Evolutionary conservation across 2,329 filamentous ascomycete species (phyloP).

Genomic region (Colletotrichum sp.): DNA sequence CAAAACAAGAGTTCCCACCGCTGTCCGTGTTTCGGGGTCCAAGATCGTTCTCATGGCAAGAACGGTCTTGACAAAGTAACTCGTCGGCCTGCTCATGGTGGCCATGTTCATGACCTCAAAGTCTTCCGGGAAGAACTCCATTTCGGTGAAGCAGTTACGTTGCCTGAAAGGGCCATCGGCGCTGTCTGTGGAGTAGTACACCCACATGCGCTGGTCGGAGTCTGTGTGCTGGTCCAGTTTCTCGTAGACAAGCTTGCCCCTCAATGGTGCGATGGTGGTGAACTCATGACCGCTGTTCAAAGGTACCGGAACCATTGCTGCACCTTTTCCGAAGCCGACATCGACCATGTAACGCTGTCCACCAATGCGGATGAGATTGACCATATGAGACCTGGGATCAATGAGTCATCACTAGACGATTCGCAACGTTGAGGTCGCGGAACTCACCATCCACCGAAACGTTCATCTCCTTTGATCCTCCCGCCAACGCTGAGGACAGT

Average conservation of each 20-base stretch:
- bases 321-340: constrained; percentile 64
- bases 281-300: constrained; percentile 29
- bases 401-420: background rate
- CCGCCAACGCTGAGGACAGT: constrained; percentile 55
- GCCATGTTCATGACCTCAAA: constrained; percentile 51
- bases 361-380: constrained; percentile 62
- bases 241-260: constrained; percentile 47
- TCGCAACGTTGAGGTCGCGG: background rate
- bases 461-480: constrained; percentile 7
- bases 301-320: constrained; percentile 34
- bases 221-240: constrained; percentile 35
- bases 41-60: constrained; percentile 36
- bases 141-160: constrained; percentile 57
- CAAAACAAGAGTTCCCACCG: constrained; percentile 47
- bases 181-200: constrained; percentile 36
- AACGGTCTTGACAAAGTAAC: constrained; percentile 42
- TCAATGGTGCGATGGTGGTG: constrained; percentile 45
- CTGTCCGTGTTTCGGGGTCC: constrained; percentile 16
- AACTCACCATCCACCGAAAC: constrained; percentile 27
- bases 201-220: constrained; percentile 39
- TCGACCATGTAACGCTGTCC: constrained; percentile 56
- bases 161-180: constrained; percentile 41
- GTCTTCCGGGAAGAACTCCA: constrained; percentile 51
- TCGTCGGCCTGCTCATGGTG: constrained; percentile 36
- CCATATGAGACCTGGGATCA: constrained; percentile 59